phyloP scores from a whole-genome alignment of 148 eudicot species.

The Amaranthus cruentus region DNA sequence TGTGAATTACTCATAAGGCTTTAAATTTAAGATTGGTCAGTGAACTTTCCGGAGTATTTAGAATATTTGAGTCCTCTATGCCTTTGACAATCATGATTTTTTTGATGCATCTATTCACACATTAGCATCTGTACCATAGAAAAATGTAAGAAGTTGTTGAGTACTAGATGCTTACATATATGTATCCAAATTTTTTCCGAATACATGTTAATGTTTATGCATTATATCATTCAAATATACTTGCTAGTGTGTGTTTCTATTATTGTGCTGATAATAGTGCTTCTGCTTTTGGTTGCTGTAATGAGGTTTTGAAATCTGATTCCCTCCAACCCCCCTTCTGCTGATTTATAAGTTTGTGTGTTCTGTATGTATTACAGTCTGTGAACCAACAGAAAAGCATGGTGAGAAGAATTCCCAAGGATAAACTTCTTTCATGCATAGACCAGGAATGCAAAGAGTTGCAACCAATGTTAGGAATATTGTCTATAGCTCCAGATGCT shows the following conservation, averaged over 20 bases:
- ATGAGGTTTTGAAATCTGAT: not conserved
- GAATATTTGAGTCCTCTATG: not conserved
- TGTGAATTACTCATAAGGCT: not conserved
- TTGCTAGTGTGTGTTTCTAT: constrained; percentile 1
- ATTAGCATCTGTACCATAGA: not conserved
- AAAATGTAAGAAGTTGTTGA: not conserved
- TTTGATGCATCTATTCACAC: not conserved
- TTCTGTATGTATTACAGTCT: constrained; percentile 35
- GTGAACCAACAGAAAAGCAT: constrained; percentile 25
- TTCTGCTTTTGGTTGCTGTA: not conserved
- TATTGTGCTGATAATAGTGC: not conserved
- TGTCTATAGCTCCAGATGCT: constrained; percentile 47
- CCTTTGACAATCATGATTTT: not conserved
- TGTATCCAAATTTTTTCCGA: not conserved
- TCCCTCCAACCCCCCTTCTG: not conserved
- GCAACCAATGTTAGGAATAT: constrained; percentile 37
- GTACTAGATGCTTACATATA: no score
- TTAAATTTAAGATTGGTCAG: not conserved
- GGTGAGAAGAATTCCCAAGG: constrained; percentile 41
- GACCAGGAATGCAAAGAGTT: constrained; percentile 49
- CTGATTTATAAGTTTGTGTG: constrained; percentile 14
- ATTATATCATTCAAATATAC: not conserved
- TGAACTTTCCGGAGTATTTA: not conserved
- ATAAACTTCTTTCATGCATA: constrained; percentile 46
- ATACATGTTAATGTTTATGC: not conserved